These are phyloP conservation scores for Saccharomyces hybrid DNA, from an alignment of 1,139 yeast species.

Conservation along the genomic window DNA sequence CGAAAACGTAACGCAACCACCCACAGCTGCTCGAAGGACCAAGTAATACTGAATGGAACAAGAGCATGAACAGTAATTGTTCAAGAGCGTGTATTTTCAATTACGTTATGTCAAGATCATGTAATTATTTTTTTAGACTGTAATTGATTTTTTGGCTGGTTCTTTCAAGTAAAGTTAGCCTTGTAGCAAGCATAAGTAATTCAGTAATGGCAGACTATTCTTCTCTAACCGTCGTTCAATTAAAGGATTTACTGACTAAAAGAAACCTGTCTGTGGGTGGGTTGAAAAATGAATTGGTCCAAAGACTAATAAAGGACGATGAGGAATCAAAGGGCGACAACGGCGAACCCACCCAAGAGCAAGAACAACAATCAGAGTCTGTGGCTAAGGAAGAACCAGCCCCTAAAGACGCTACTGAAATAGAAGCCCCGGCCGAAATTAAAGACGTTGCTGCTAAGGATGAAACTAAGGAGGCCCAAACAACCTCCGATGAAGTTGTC, in stretches of 20 bases:
- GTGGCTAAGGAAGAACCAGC: constrained; percentile 25
- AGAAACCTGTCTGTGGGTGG: constrained; percentile 70
- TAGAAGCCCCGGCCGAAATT: constrained; percentile 16
- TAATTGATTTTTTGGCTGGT: background rate
- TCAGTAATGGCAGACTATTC: constrained; percentile 50
- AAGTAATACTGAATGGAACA: background rate
- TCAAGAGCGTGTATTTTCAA: background rate
- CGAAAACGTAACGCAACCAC: background rate
- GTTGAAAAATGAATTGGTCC: constrained; percentile 73
- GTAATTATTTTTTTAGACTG: background rate
- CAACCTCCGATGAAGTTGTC: background rate
- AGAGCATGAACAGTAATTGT: background rate
- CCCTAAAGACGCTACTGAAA: constrained; percentile 9
- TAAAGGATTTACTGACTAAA: constrained; percentile 66
- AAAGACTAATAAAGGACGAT: constrained; percentile 47
- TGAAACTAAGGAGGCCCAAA: constrained; percentile 2
- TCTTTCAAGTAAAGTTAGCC: background rate
- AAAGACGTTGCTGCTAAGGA: constrained; percentile 18
- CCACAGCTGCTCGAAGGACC: background rate
- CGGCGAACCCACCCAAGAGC: constrained; percentile 8
- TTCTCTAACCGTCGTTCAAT: constrained; percentile 69
- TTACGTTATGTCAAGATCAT: background rate
- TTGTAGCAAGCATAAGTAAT: background rate
- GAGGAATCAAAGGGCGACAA: constrained; percentile 19
- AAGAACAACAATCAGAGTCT: constrained; percentile 12